Base-by-base conservation (phyloP, 192 early-diverging fungal genomes). In the Podila epicladia region DNA sequence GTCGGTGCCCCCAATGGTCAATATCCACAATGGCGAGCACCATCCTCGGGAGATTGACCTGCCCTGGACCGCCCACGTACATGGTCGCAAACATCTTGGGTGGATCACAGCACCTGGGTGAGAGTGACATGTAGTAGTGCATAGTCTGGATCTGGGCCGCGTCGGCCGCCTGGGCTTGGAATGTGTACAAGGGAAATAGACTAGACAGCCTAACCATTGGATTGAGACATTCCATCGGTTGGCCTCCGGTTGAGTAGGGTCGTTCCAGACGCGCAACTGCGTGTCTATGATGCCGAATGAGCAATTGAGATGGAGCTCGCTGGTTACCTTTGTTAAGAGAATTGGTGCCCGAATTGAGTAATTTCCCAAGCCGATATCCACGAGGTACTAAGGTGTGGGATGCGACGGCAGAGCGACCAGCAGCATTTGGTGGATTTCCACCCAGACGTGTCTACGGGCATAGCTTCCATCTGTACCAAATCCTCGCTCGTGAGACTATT, bases 121-220 rank as follows among this genome's bases (percentile, higher is more conserved):
- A 58, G 22, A 26, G 37, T 7, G 60, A 67, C 65, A 63, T 58
- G 49, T 63, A 74, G 19, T 63, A 58, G n/a, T 74, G 50, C 11
- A 74, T 68, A 26, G 31, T 37, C 0, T 41, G 15, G 5, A 55
- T 0, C 32, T 67, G 58, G 0, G 8, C 35, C 4, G 37, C 0
- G 11, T 50, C 7, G 4, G 51, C 73, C 2, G 24, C 58, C 20
- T 31, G 8, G 13, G 64, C 72, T 3, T 32, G 17, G 45, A 74
- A 67, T 2, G 72, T 73, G 31, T 67, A 73, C 9, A 61, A 53
- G 61, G 65, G 51, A 48, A 74, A 35, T 50, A 67, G 17, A 74
- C 41, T 3, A 50, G 61, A 13, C 50, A 60, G 9, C 49, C 61
- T n/a, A 20, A 5, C 33, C 60, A 68, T 53, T 28, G 65, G 9